Conservation (phyloP, 306 rosid genomes). For the Acacia acuminata region DNA sequence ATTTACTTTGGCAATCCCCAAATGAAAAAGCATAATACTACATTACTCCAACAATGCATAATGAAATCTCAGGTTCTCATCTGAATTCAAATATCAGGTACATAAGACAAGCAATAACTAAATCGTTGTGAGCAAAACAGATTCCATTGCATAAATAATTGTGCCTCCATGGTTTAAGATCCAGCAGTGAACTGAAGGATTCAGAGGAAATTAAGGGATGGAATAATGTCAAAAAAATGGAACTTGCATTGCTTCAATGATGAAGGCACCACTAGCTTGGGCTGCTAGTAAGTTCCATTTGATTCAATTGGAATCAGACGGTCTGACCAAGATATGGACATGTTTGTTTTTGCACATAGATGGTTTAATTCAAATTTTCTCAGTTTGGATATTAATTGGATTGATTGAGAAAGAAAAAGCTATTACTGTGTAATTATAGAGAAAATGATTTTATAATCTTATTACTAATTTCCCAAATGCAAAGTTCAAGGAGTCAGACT, state of each 20-base stretch:
- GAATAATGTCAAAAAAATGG: neutral
- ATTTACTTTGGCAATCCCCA: neutral
- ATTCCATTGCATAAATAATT: neutral
- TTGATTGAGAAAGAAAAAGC: neutral
- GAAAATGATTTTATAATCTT: neutral
- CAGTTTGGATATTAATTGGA: neutral
- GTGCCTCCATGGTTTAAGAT: neutral
- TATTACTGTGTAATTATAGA: neutral
- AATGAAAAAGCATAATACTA: neutral
- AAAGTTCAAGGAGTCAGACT: neutral
- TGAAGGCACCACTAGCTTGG: neutral
- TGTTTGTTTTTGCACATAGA: neutral
- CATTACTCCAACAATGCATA: neutral
- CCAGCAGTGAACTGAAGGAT: conserved; percentile 18
- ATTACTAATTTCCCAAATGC: neutral
- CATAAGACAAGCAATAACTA: neutral
- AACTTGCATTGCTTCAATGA: neutral
- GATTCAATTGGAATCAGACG: neutral
- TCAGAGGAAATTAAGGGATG: neutral
- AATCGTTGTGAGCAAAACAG: neutral
- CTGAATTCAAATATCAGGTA: neutral
- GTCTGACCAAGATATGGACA: neutral
- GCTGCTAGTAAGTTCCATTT: neutral
- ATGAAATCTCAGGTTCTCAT: neutral
- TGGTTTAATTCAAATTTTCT: neutral